These are phyloP conservation scores for Tuber umbilicatum DNA, from an alignment of 495 filamentous ascomycete species.

Conservation along the genomic window DNA sequence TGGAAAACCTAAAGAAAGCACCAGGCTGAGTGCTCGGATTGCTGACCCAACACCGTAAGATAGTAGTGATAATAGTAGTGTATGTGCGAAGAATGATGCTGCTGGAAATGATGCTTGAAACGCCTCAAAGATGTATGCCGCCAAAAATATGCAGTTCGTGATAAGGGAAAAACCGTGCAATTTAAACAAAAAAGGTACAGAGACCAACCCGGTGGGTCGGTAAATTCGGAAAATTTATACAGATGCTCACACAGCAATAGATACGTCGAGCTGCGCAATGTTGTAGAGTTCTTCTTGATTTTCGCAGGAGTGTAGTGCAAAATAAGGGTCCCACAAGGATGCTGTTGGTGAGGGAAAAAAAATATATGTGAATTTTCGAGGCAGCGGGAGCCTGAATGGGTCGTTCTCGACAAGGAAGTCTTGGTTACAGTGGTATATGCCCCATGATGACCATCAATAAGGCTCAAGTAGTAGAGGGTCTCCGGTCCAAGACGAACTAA, in stretches of 20 bases:
- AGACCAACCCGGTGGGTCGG: conserved; percentile 19
- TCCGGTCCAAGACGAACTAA: conserved; percentile 25
- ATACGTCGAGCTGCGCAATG: conserved; percentile 24
- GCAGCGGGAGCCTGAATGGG: conserved; percentile 24
- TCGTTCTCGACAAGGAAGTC: conserved; percentile 31
- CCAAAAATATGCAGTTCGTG: conserved; percentile 24
- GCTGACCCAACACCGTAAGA: conserved; percentile 5
- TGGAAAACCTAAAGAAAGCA: conserved; percentile 20
- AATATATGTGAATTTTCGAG: conserved; percentile 9
- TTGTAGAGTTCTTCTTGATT: conserved; percentile 13
- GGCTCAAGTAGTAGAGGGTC: conserved; percentile 21
- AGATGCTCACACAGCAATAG: conserved; percentile 5
- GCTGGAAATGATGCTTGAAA: conserved; percentile 15
- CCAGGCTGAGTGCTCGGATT: conserved; percentile 14
- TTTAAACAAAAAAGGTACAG: conserved; percentile 25
- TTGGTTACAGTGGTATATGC: conserved; percentile 40
- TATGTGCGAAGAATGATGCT: conserved; percentile 24
- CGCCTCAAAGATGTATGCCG: conserved; percentile 20
- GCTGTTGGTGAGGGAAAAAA: conserved; percentile 12
- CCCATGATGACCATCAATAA: conserved; percentile 39
- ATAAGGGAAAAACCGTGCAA: conserved; percentile 19
- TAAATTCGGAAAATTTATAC: conserved; percentile 33
- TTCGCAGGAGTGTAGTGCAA: background rate
- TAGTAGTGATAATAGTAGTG: conserved; percentile 6
- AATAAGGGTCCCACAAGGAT: conserved; percentile 19